A percentile compares a stretch with the other conserved stretches of the same genome.
These are phyloP conservation scores for Sporothrix pseudoabietina DNA, from an alignment of 2,329 filamentous ascomycete genomes.

Conservation along the genomic window DNA sequence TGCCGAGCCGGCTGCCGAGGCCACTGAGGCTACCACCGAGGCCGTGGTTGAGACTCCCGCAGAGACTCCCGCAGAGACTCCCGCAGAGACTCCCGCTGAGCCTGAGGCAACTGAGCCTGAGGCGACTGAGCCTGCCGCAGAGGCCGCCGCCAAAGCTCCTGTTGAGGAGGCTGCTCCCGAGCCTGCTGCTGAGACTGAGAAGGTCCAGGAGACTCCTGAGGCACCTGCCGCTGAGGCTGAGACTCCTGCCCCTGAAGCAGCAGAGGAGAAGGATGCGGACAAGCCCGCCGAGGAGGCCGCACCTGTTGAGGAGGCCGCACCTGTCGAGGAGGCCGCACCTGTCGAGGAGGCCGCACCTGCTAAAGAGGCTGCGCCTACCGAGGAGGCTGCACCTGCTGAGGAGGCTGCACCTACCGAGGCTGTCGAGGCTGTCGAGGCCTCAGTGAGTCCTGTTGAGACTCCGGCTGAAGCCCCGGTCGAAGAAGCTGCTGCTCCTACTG, in stretches of 20 bases:
- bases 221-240: neutral
- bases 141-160: neutral
- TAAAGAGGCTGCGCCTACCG: neutral
- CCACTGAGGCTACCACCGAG: neutral
- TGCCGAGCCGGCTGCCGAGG: neutral
- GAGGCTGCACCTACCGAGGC: neutral
- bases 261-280: neutral
- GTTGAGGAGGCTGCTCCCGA: neutral
- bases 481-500: neutral
- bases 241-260: neutral
- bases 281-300: neutral
- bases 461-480: neutral
- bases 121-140: neutral
- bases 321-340: neutral
- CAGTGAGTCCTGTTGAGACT: neutral
- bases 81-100: neutral
- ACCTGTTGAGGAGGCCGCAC: neutral
- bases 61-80: neutral
- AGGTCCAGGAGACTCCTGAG: neutral
- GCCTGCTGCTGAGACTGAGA: neutral
- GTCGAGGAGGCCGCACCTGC: neutral
- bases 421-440: neutral
- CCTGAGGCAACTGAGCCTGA: neutral
- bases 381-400: neutral
- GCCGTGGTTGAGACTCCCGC: neutral